phyloP scores from a whole-genome alignment of 208 protist species.

The Trypanosoma caninum region DNA sequence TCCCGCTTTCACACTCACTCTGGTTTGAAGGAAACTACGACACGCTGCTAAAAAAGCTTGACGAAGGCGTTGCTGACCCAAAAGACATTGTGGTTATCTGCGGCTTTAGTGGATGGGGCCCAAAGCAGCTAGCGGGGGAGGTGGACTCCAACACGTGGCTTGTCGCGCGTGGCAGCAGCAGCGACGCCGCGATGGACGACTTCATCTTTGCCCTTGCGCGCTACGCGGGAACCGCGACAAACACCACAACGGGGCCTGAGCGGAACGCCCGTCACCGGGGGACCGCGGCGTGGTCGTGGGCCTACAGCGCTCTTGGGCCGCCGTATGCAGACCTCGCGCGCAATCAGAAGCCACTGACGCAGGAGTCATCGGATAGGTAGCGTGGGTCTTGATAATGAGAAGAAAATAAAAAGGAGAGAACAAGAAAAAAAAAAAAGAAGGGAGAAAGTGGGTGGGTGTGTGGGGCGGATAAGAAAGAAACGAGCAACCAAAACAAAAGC shows the following conservation, averaged over 20 bases:
- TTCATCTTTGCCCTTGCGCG: conserved; percentile 56
- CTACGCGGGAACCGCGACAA: conserved; percentile 15
- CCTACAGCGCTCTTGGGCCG: conserved; percentile 44
- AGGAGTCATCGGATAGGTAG: conserved; percentile 3
- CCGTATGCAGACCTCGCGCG: conserved; percentile 47
- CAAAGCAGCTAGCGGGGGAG: conserved; percentile 72
- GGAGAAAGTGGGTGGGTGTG: background rate
- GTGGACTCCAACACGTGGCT: conserved; percentile 68
- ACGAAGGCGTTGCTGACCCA: conserved; percentile 38
- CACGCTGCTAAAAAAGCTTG: conserved; percentile 52
- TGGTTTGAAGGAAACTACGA: conserved; percentile 80
- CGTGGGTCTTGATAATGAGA: background rate
- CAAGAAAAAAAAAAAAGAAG: conserved; percentile 4
- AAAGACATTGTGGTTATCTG: conserved; percentile 72
- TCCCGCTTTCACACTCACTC: conserved; percentile 47
- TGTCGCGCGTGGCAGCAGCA: conserved; percentile 28
- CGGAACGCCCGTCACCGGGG: conserved; percentile 1
- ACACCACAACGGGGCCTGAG: background rate
- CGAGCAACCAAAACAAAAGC: background rate
- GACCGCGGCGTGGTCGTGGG: conserved; percentile 47
- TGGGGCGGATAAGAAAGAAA: no score
- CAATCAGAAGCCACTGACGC: conserved; percentile 17
- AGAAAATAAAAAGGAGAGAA: background rate
- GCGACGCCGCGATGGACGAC: conserved; percentile 30
- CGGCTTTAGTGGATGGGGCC: conserved; percentile 78